Evolutionary conservation across 139 green algal genomes (phyloP), one percentile per base, ranked within the genome.

Genomic region (Chlamydomonas schloesseri): DNA sequence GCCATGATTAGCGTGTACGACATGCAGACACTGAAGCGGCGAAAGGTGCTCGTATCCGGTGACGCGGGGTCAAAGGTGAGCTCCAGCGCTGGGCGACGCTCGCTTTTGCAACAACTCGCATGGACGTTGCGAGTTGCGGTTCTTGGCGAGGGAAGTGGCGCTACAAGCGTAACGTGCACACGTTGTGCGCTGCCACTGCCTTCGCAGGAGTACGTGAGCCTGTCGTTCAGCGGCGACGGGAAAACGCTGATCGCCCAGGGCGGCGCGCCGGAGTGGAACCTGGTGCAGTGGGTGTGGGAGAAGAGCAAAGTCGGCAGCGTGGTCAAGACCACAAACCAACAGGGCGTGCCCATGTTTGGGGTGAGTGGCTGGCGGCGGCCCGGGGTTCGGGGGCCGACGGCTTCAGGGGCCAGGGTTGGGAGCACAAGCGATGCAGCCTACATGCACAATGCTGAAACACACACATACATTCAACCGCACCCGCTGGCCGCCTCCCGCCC

Each of bases 271-370:
- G 96, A 98, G n/a, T 99, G 95, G 93, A 97, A 95, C 83, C 86
- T 98, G 47, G 89, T 96, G 65, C 81, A 98, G 42, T 99, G 96
- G 96, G 82, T 92, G 1, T 99, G 96, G 96, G 97, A 99, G 82
- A 98, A 98, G 88, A 89, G 85, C 84, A 98, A 98, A 81, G 81
- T 98, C 33, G 89, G 84, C 20, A 82, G 82, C 31, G 89, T 69
- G 50, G 89, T 94, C 23, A 88, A 90, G 74, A 92, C 84, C 18
- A 92, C 88, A 24, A 92, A 91, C 87, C 89, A 93, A 78, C 89
- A 93, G 58, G 68, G 83, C 10, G 60, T 79, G 37, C 86, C 89
- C 8, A 57, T 93, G 50, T 71, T 73, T 47, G 86, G 57, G 36
- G 89, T 92, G 70, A 92, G 89, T 83, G 28, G 10, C 29, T 36